These are phyloP conservation scores for Phycomyces blakesleeanus DNA, from an alignment of 192 early-diverging fungal genomes.

Conservation along the genomic window DNA sequence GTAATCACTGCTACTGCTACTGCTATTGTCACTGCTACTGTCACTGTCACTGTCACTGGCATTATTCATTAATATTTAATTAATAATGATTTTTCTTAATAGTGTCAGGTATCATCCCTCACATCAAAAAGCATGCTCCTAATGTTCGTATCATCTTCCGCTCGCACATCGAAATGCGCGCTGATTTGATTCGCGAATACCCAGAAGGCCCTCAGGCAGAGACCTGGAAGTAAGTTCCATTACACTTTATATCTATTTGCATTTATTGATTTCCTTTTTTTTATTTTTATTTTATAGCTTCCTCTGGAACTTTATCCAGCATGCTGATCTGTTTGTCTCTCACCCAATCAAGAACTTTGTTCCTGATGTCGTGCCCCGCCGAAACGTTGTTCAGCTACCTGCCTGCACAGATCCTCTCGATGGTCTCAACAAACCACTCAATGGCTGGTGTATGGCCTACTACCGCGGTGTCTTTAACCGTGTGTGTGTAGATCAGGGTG, in stretches of 20 bases:
- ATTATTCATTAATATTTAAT: no score
- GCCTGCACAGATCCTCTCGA: conserved; percentile 78
- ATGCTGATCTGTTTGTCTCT: conserved; percentile 74
- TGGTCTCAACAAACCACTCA: conserved; percentile 76
- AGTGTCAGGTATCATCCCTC: conserved; percentile 76
- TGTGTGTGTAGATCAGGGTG: conserved; percentile 65
- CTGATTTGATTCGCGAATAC: conserved; percentile 59
- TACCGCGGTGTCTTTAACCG: conserved; percentile 79
- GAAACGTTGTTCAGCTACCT: conserved; percentile 64
- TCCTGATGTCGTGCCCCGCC: conserved; percentile 63
- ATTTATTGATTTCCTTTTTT: background rate
- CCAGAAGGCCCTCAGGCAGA: conserved; percentile 63
- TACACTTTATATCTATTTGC: background rate
- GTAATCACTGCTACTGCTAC: no score
- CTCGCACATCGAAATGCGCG: conserved; percentile 79
- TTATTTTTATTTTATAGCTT: conserved; percentile 35
- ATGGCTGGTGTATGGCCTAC: conserved; percentile 50
- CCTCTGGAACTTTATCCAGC: conserved; percentile 67
- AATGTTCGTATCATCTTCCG: conserved; percentile 71
- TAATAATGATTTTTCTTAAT: no score
- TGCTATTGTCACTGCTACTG: no score
- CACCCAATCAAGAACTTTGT: conserved; percentile 76
- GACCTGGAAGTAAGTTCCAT: conserved; percentile 54
- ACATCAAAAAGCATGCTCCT: conserved; percentile 68
- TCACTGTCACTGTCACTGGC: no score